A percentile compares a stretch with the other conserved stretches of the same genome.
These are phyloP conservation scores for Penicillium chermesinum DNA, from an alignment of 495 filamentous ascomycete species.

Conservation along the genomic window DNA sequence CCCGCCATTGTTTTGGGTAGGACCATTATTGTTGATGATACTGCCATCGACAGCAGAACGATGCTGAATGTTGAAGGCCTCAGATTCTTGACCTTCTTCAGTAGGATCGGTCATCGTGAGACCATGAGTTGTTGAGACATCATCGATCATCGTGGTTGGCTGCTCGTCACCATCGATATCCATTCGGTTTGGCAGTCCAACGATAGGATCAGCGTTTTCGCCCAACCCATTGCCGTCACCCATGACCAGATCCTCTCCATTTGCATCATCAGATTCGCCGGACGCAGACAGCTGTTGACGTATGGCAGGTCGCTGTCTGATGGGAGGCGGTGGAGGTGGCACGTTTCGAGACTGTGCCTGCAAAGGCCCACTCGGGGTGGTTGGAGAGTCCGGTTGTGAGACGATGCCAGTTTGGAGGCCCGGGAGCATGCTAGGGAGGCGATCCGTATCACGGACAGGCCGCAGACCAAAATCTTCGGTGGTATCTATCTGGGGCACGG, in stretches of 20 bases:
- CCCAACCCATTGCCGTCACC: constrained; percentile 55
- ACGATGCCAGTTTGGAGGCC: constrained; percentile 63
- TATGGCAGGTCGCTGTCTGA: constrained; percentile 66
- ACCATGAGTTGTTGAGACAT: constrained; percentile 66
- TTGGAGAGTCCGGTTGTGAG: constrained; percentile 91
- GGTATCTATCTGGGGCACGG: constrained; percentile 68
- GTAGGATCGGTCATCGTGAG: constrained; percentile 73
- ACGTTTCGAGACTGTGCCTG: constrained; percentile 43
- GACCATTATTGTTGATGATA: constrained; percentile 60
- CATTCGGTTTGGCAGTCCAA: constrained; percentile 72
- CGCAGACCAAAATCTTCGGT: constrained; percentile 70
- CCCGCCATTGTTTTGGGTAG: constrained; percentile 52
- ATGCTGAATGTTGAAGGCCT: constrained; percentile 96
- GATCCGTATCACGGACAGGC: constrained; percentile 79
- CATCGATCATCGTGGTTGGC: constrained; percentile 62
- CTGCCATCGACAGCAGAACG: constrained; percentile 81
- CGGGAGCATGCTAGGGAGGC: constrained; percentile 79
- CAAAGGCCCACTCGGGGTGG: constrained; percentile 72
- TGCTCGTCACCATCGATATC: constrained; percentile 70
- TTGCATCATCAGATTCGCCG: constrained; percentile 82
- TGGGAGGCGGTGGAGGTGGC: constrained; percentile 36
- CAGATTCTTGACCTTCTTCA: constrained; percentile 69
- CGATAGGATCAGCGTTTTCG: constrained; percentile 66
- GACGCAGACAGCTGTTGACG: constrained; percentile 82
- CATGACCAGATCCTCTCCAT: constrained; percentile 65